phyloP scores from a whole-genome alignment of 2,329 filamentous ascomycete species.

The Pyricularia sp. region DNA sequence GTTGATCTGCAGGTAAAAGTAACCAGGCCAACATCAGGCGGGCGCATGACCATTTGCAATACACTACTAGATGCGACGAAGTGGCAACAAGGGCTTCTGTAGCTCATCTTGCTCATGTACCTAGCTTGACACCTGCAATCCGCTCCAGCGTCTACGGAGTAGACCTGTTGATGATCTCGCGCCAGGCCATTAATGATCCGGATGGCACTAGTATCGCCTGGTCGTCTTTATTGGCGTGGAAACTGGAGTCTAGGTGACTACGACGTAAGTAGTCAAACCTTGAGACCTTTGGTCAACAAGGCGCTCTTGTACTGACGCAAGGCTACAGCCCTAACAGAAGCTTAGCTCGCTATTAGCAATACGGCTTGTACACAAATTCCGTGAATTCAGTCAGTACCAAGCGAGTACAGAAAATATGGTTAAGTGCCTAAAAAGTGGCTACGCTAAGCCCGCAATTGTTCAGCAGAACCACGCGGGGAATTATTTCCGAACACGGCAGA shows the following conservation, averaged over 20 bases:
- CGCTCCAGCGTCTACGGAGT: no score
- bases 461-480: background rate
- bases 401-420: background rate
- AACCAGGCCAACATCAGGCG: background rate
- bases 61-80: background rate
- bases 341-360: no score
- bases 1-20: background rate
- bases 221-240: background rate
- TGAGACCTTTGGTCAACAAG: background rate
- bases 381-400: no score
- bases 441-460: background rate
- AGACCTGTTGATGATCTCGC: background rate
- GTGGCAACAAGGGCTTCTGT: background rate
- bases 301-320: background rate
- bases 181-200: background rate
- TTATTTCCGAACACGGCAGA: background rate
- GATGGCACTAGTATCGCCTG: background rate
- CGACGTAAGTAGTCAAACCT: background rate
- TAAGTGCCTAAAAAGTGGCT: background rate
- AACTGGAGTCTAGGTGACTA: background rate
- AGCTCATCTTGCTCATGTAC: no score
- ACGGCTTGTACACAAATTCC: no score
- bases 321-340: background rate
- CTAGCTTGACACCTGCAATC: background rate
- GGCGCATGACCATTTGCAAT: background rate